These are phyloP conservation scores for Hapsidospora chrysogenum DNA, from an alignment of 495 filamentous ascomycete genomes.

Conservation along the genomic window DNA sequence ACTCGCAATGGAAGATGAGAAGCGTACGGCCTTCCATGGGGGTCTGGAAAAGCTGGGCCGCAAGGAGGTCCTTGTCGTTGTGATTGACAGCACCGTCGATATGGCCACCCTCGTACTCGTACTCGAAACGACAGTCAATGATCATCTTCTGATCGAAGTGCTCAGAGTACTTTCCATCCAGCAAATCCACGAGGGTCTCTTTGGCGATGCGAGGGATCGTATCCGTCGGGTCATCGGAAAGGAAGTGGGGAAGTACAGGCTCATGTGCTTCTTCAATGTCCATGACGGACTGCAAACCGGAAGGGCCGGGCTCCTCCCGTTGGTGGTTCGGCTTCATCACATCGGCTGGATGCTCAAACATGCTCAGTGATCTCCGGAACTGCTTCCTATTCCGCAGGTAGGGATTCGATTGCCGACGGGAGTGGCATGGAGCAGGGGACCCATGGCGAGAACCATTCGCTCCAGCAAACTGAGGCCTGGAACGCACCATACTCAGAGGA, in stretches of 20 bases:
- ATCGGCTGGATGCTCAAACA: conserved; percentile 88
- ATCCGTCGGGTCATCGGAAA: conserved; percentile 63
- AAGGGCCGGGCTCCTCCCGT: conserved; percentile 30
- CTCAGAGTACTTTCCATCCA: conserved; percentile 67
- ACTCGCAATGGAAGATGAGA: conserved; percentile 93
- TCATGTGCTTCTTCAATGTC: conserved; percentile 53
- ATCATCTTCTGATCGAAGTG: conserved; percentile 63
- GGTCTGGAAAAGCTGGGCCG: conserved; percentile 55
- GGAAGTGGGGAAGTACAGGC: conserved; percentile 69
- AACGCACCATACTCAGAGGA: conserved; percentile 32
- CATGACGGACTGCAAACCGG: conserved; percentile 45
- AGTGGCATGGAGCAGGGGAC: conserved; percentile 52
- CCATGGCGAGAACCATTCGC: conserved; percentile 27
- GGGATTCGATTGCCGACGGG: conserved; percentile 55
- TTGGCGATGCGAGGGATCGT: conserved; percentile 74
- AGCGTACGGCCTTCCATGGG: conserved; percentile 51
- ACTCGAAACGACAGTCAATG: conserved; percentile 96
- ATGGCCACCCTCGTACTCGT: conserved; percentile 94
- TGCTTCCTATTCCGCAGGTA: conserved; percentile 69
- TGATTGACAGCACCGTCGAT: conserved; percentile 85
- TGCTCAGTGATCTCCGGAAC: conserved; percentile 81
- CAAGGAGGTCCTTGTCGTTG: conserved; percentile 82
- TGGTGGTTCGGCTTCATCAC: conserved; percentile 50
- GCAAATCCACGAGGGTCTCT: conserved; percentile 61
- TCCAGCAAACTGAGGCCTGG: conserved; percentile 41